Conservation (phyloP, 2,329 filamentous ascomycete species). For the Trichoderma sp. region DNA sequence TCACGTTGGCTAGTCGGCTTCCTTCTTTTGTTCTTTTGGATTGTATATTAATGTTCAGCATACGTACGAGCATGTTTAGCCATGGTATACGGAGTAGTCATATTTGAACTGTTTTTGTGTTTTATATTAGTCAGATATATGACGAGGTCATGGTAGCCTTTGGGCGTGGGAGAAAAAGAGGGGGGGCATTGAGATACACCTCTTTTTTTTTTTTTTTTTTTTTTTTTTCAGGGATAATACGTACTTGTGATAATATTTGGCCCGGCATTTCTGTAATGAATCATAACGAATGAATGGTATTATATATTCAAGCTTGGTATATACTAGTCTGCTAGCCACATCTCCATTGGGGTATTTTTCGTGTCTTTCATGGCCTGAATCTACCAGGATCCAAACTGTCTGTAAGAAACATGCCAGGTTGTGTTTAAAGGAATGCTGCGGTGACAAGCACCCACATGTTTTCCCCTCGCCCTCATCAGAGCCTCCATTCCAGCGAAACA, state of each 20-base stretch:
- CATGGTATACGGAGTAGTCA: background rate
- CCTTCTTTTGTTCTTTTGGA: background rate
- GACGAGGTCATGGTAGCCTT: background rate
- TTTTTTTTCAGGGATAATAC: background rate
- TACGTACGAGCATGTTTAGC: background rate
- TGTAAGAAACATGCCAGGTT: background rate
- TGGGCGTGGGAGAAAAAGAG: background rate
- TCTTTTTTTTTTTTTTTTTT: too few relatives aligned
- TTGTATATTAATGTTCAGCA: constrained; percentile 1
- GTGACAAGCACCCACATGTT: background rate
- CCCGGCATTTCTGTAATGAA: background rate
- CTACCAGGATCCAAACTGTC: constrained; percentile 3
- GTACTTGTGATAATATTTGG: background rate
- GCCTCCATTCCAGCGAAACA: constrained; percentile 29
- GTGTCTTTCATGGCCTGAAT: constrained; percentile 17
- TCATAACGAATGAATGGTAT: constrained; percentile 2
- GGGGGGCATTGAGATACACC: background rate
- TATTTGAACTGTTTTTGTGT: background rate
- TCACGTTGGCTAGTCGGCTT: background rate
- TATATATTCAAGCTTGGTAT: constrained; percentile 17
- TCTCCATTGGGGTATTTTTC: constrained; percentile 15
- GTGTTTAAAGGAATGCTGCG: constrained; percentile 6
- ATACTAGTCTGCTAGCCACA: constrained; percentile 4
- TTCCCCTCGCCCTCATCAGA: constrained; percentile 13
- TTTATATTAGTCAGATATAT: background rate